Evolutionary conservation across 768 basidiomycete genomes (phyloP).

Genomic region (Lentinula boryana): DNA sequence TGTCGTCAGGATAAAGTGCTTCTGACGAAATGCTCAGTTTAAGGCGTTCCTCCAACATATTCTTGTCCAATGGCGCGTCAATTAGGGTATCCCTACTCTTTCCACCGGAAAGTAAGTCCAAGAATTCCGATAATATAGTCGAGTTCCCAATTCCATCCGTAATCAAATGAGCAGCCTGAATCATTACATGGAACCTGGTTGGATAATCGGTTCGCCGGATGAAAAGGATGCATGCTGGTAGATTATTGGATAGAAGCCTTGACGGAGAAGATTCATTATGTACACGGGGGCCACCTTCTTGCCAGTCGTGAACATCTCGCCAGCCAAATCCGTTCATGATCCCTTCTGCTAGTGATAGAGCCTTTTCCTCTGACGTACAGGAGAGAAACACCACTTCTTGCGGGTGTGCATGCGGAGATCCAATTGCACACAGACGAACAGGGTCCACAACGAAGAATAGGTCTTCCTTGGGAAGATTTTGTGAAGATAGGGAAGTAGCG

Average conservation of each 20-base stretch:
- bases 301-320: neutral
- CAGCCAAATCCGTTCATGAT: slow-evolving; percentile 24
- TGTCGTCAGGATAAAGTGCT: slow-evolving; percentile 25
- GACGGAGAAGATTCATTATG: neutral
- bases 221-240: slow-evolving; percentile 36
- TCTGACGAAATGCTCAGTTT: slow-evolving; percentile 33
- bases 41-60: slow-evolving; percentile 31
- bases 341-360: slow-evolving; percentile 17
- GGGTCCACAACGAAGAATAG: slow-evolving; percentile 38
- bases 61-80: neutral
- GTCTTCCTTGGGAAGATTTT: slow-evolving; percentile 15
- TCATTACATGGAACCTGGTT: slow-evolving; percentile 32
- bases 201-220: slow-evolving; percentile 30
- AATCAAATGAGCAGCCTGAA: slow-evolving; percentile 42
- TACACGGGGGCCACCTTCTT: neutral
- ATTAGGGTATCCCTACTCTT: slow-evolving; percentile 8
- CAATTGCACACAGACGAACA: slow-evolving; percentile 19
- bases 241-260: slow-evolving; percentile 31
- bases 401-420: slow-evolving; percentile 16
- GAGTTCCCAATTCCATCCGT: slow-evolving; percentile 41
- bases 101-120: slow-evolving; percentile 30
- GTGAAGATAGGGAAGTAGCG: neutral
- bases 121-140: slow-evolving; percentile 36
- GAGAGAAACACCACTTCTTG: slow-evolving; percentile 32
- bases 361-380: slow-evolving; percentile 29